These are phyloP conservation scores for Blastobotrys capitulatus DNA, from an alignment of 1,139 yeast genomes.

Conservation along the genomic window DNA sequence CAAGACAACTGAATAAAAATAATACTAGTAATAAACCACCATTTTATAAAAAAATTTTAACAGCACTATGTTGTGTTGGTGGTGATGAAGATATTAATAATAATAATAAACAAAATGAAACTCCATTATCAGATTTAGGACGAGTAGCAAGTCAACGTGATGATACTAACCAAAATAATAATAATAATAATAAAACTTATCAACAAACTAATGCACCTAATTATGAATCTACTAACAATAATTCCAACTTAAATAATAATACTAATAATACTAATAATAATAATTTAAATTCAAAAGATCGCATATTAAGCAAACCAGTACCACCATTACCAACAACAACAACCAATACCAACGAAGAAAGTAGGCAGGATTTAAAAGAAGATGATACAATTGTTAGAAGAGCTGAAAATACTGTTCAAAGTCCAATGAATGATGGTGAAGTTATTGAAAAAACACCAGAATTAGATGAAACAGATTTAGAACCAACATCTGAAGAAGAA, in stretches of 20 bases:
- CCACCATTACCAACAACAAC: constrained; percentile 17
- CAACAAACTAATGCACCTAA: constrained; percentile 2
- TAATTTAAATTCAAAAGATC: constrained; percentile 1
- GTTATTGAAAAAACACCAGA: constrained; percentile 3
- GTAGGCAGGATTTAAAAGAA: not conserved
- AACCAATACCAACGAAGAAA: not conserved
- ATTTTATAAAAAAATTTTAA: constrained; percentile 1
- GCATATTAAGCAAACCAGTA: constrained; percentile 21
- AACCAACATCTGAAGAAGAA: not conserved
- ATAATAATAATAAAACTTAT: not conserved
- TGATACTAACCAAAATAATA: not conserved
- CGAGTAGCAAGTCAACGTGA: not conserved
- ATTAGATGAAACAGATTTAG: not conserved
- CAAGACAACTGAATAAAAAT: not conserved
- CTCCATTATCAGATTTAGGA: constrained; percentile 5
- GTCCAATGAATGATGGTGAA: constrained; percentile 4
- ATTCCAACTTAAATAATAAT: too few relatives aligned
- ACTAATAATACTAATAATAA: not conserved
- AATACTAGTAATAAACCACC: not conserved
- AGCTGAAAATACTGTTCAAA: constrained; percentile 4
- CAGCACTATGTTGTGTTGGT: constrained; percentile 4
- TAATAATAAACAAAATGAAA: constrained; percentile 3
- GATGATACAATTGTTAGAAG: constrained; percentile 8
- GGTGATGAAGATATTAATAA: not conserved
- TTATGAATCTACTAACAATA: not conserved